phyloP scores from a whole-genome alignment of 352 stramenopile species.

The Phytophthora quininea region DNA sequence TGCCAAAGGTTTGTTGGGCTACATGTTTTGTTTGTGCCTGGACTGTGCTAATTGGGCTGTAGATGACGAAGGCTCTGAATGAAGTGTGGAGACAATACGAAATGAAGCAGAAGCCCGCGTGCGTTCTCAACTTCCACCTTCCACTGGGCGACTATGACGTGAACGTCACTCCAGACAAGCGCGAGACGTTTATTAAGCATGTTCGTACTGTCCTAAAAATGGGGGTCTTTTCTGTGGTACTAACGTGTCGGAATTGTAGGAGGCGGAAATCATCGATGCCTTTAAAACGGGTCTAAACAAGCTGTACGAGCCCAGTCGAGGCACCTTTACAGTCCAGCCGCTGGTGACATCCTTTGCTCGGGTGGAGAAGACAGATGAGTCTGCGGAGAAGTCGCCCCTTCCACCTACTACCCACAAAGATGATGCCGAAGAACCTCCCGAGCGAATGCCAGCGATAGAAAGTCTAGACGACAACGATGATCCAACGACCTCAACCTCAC shows the following conservation, averaged over 20 bases:
- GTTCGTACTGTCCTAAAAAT: conserved; percentile 39
- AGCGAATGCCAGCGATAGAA: conserved; percentile 10
- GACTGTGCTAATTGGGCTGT: conserved; percentile 4
- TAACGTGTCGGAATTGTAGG: conserved; percentile 30
- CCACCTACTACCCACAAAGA: conserved; percentile 1
- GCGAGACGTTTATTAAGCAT: conserved; percentile 91
- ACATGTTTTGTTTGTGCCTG: background rate
- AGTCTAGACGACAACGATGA: conserved; percentile 1
- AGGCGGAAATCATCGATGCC: conserved; percentile 60
- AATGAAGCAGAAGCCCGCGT: conserved; percentile 94
- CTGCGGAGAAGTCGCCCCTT: conserved; percentile 4
- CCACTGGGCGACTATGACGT: conserved; percentile 93
- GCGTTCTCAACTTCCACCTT: conserved; percentile 92
- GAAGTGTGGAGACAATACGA: conserved; percentile 93
- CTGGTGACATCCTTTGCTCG: conserved; percentile 53
- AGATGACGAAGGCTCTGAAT: conserved; percentile 80
- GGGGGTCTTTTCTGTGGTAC: background rate
- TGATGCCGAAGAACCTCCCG: background rate
- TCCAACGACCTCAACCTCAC: background rate
- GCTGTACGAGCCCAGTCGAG: conserved; percentile 68
- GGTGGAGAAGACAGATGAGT: conserved; percentile 18
- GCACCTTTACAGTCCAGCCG: conserved; percentile 67
- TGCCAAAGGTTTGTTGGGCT: conserved; percentile 70
- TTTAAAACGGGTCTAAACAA: conserved; percentile 63
- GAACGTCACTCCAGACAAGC: conserved; percentile 98